Evolutionary conservation across 1,139 yeast species (phyloP).

Genomic region (Pichia sp.): DNA sequence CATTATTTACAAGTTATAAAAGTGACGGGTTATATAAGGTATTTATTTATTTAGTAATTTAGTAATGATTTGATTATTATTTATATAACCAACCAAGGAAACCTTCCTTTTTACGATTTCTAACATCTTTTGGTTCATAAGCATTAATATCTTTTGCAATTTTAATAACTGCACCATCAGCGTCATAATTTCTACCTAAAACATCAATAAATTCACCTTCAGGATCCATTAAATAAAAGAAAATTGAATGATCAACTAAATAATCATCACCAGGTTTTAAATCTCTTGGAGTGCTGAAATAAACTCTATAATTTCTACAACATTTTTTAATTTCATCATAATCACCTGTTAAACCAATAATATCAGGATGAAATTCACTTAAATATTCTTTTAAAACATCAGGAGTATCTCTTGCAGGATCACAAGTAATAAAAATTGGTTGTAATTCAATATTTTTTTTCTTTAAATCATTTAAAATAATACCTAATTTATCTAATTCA

Average conservation of each 20-base stretch:
- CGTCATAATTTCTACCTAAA: conserved; percentile 83
- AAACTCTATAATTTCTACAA: conserved; percentile 86
- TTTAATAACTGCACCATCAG: conserved; percentile 70
- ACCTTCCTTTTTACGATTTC: conserved; percentile 53
- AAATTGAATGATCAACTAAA: conserved; percentile 92
- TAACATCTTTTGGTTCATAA: conserved; percentile 62
- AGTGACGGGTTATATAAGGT: too few species aligned
- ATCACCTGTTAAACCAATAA: conserved; percentile 86
- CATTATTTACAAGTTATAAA: too few species aligned
- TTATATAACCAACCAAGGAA: conserved; percentile 34
- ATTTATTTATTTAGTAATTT: too few species aligned
- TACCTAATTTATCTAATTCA: conserved; percentile 85
- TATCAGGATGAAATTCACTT: conserved; percentile 80
- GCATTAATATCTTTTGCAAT: conserved; percentile 73
- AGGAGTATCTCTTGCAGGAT: conserved; percentile 90
- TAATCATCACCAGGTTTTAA: conserved; percentile 94
- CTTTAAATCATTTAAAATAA: conserved; percentile 63
- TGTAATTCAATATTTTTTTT: conserved; percentile 57
- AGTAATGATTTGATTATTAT: too few species aligned
- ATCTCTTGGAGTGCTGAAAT: conserved; percentile 91
- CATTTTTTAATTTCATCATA: conserved; percentile 76
- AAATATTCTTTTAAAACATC: conserved; percentile 73
- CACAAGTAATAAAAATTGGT: conserved; percentile 91
- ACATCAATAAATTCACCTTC: conserved; percentile 95
- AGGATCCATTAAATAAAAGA: conserved; percentile 93